phyloP scores from a whole-genome alignment of 371 early-diverging fungal genomes.

The Saksenaea vasiformis region DNA sequence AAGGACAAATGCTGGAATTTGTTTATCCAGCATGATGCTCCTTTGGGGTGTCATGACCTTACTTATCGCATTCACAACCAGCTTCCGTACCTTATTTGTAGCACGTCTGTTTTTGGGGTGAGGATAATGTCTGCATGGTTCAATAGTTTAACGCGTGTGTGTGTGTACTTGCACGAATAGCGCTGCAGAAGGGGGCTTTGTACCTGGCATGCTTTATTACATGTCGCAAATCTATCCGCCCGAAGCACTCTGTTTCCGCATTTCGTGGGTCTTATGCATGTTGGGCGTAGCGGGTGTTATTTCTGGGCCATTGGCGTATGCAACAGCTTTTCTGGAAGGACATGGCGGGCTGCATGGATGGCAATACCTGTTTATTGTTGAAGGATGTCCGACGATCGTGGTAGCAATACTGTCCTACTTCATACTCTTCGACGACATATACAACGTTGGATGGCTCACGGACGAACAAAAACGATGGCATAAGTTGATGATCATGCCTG shows the following conservation, averaged over 20 bases:
- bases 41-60: slow-evolving; percentile 37
- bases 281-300: slow-evolving; percentile 28
- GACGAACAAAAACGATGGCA: slow-evolving; percentile 28
- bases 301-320: slow-evolving; percentile 31
- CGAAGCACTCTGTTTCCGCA: slow-evolving; percentile 28
- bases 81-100: slow-evolving; percentile 19
- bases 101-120: slow-evolving; percentile 34
- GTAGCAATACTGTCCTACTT: slow-evolving; percentile 24
- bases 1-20: slow-evolving; percentile 23
- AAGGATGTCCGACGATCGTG: slow-evolving; percentile 27
- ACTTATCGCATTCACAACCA: slow-evolving; percentile 24
- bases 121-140: not conserved
- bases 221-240: slow-evolving; percentile 30
- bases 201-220: slow-evolving; percentile 33
- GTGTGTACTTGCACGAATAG: not conserved
- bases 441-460: slow-evolving; percentile 28
- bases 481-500: slow-evolving; percentile 10
- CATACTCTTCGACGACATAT: slow-evolving; percentile 28
- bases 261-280: slow-evolving; percentile 22
- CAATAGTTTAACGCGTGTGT: not conserved
- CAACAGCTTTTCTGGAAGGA: slow-evolving; percentile 25
- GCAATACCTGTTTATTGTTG: slow-evolving; percentile 36
- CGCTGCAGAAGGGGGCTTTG: slow-evolving; percentile 31
- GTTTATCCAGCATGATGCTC: slow-evolving; percentile 32
- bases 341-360: slow-evolving; percentile 26